Evolutionary conservation across 106 monocot genomes (phyloP).

Genomic region (Narthecium ossifragum): DNA sequence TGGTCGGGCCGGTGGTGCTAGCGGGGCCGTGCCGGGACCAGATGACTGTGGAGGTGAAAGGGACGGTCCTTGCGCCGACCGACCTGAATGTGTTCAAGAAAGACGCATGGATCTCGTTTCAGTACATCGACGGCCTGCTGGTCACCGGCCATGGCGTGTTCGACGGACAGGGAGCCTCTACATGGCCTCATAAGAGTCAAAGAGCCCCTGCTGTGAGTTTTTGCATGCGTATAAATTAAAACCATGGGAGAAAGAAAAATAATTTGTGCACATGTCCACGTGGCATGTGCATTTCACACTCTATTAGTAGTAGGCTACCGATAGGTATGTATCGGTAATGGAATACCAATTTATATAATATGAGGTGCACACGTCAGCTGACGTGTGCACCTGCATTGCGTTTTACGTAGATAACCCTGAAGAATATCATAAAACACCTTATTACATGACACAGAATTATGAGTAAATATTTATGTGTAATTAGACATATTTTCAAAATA

Average conservation of each 20-base stretch:
- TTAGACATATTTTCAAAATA: not conserved
- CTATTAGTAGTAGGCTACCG: no score
- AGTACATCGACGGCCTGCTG: not conserved
- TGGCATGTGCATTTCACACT: no score
- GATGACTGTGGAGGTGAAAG: not conserved
- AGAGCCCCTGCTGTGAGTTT: not conserved
- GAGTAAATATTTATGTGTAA: no score
- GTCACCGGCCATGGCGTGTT: not conserved
- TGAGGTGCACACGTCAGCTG: no score
- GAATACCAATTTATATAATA: no score
- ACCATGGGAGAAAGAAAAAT: not conserved
- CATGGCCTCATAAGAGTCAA: slow-evolving; percentile 1
- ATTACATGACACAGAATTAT: no score
- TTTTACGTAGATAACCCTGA: no score
- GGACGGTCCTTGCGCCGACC: not conserved
- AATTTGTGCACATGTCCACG: no score
- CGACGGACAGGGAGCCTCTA: slow-evolving; percentile 1
- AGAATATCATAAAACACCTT: no score
- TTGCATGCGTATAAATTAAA: not conserved
- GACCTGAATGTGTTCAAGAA: not conserved
- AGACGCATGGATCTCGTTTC: not conserved
- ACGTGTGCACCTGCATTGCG: no score
- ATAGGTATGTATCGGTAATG: no score
- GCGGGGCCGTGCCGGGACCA: not conserved
- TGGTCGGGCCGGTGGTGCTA: not conserved